These are phyloP conservation scores for Lipomyces starkeyi DNA, from an alignment of 805 yeast genomes.

Conservation along the genomic window DNA sequence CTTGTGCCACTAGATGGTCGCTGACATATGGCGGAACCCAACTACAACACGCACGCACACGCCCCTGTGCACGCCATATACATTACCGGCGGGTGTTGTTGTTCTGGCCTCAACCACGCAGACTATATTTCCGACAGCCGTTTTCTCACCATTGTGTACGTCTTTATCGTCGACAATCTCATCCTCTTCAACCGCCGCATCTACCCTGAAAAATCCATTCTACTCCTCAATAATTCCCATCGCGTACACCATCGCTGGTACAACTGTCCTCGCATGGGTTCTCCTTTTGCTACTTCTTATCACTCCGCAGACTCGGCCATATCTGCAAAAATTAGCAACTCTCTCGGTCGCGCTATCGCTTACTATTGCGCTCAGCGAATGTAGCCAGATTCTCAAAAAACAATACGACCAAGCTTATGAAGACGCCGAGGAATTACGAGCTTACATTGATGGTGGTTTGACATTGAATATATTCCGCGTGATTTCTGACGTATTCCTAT, in stretches of 20 bases:
- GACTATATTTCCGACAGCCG: slow-evolving; percentile 26
- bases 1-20: not conserved
- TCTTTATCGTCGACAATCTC: slow-evolving; percentile 6
- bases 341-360: slow-evolving; percentile 59
- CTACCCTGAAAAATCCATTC: slow-evolving; percentile 40
- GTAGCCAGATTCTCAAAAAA: slow-evolving; percentile 53
- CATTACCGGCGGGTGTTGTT: slow-evolving; percentile 36
- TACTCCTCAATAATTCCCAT: slow-evolving; percentile 46
- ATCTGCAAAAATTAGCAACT: slow-evolving; percentile 63
- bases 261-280: slow-evolving; percentile 67
- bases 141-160: slow-evolving; percentile 31
- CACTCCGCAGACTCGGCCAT: slow-evolving; percentile 63
- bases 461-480: slow-evolving; percentile 51
- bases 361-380: slow-evolving; percentile 56
- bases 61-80: slow-evolving; percentile 30
- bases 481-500: slow-evolving; percentile 54
- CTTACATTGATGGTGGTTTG: slow-evolving; percentile 49
- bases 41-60: slow-evolving; percentile 24
- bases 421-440: slow-evolving; percentile 54
- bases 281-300: slow-evolving; percentile 61
- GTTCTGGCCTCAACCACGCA: slow-evolving; percentile 30
- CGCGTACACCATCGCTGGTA: slow-evolving; percentile 44
- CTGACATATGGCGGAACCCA: slow-evolving; percentile 35
- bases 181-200: slow-evolving; percentile 7
- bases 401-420: slow-evolving; percentile 63